Conservation (phyloP, 2,329 filamentous ascomycete genomes). For the Ceratocystis alfenasii region DNA sequence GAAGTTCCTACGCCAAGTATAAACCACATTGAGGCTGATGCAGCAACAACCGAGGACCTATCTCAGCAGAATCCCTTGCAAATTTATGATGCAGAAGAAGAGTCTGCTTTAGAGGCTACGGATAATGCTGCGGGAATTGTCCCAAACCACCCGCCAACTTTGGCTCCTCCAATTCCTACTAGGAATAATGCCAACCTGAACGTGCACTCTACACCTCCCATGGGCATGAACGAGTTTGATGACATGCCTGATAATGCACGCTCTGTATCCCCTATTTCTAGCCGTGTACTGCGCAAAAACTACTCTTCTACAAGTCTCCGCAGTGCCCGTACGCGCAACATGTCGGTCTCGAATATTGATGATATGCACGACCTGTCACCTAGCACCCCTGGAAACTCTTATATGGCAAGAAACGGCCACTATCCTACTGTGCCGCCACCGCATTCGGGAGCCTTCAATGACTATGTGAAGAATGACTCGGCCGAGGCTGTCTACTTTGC, state of each 20-base stretch:
- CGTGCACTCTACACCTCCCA: slow-evolving; percentile 18
- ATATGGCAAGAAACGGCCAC: slow-evolving; percentile 33
- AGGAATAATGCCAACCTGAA: not conserved
- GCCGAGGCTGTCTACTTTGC: slow-evolving; percentile 68
- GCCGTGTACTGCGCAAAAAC: slow-evolving; percentile 49
- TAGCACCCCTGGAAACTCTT: slow-evolving; percentile 61
- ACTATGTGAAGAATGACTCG: slow-evolving; percentile 44
- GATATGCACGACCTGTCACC: slow-evolving; percentile 57
- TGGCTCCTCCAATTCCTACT: slow-evolving; percentile 14
- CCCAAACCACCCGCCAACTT: slow-evolving; percentile 17
- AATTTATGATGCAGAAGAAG: slow-evolving; percentile 14
- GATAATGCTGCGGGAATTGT: slow-evolving; percentile 12
- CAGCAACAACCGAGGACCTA: not conserved
- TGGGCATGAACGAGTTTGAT: slow-evolving; percentile 17
- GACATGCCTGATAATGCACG: slow-evolving; percentile 30
- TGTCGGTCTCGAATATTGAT: slow-evolving; percentile 53
- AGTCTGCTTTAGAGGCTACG: not conserved
- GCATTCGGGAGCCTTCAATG: slow-evolving; percentile 49
- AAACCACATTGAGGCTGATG: not conserved
- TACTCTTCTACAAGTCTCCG: slow-evolving; percentile 58
- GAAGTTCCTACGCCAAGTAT: slow-evolving; percentile 13
- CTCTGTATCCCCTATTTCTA: slow-evolving; percentile 43
- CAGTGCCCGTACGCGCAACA: slow-evolving; percentile 61
- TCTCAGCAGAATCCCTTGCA: slow-evolving; percentile 3
- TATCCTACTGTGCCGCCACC: slow-evolving; percentile 58